phyloP scores from a whole-genome alignment of 2,329 filamentous ascomycete genomes.

The Dactylellina drechsleri region DNA sequence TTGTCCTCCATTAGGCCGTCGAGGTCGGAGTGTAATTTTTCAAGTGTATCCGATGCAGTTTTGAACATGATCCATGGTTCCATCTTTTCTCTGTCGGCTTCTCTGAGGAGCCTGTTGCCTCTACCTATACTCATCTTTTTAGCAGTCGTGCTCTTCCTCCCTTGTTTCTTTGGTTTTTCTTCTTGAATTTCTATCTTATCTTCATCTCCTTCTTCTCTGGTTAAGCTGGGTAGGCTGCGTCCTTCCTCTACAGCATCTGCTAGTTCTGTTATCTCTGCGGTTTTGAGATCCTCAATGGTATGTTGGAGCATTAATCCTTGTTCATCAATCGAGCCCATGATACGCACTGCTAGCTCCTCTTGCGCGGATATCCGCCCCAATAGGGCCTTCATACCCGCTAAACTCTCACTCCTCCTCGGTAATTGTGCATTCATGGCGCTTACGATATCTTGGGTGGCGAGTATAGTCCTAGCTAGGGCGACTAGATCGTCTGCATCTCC shows the following conservation, averaged over 20 bases:
- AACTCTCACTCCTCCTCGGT: constrained; percentile 58
- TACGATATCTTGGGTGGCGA: constrained; percentile 75
- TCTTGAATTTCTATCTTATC: constrained; percentile 37
- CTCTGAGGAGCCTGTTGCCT: constrained; percentile 66
- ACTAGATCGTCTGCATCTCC: constrained; percentile 93
- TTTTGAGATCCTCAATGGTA: constrained; percentile 76
- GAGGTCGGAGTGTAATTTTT: constrained; percentile 75
- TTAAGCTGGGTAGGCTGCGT: constrained; percentile 68
- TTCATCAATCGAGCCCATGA: constrained; percentile 86
- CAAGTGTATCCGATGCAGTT: constrained; percentile 69
- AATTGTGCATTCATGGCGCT: constrained; percentile 62
- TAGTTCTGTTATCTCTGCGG: constrained; percentile 75
- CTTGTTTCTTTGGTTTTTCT: constrained; percentile 60
- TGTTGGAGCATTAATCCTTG: constrained; percentile 86
- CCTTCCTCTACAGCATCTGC: constrained; percentile 76
- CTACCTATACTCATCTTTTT: constrained; percentile 60
- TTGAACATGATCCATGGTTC: constrained; percentile 73
- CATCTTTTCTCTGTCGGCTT: constrained; percentile 68
- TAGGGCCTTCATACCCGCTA: constrained; percentile 62
- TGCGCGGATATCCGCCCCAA: constrained; percentile 72
- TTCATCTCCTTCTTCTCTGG: constrained; percentile 8
- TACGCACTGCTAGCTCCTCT: constrained; percentile 74
- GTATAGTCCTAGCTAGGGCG: constrained; percentile 81
- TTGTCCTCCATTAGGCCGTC: constrained; percentile 72
- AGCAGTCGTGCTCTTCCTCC: constrained; percentile 32